Base-by-base conservation (phyloP, 768 basidiomycete species). In the Tricholoma furcatifolium region DNA sequence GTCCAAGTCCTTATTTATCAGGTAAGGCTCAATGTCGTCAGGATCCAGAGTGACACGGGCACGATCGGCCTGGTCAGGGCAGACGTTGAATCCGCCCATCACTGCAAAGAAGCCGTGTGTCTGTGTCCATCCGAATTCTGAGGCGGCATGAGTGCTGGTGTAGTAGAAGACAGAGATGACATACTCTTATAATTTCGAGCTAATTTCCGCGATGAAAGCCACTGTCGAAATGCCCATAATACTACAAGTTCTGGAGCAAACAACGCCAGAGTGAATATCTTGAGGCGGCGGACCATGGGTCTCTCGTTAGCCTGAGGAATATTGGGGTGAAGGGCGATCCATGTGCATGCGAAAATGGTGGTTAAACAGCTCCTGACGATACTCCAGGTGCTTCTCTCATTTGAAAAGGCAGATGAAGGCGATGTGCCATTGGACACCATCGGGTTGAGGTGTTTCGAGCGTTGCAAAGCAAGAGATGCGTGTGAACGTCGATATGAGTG, bases 61-160 rank as follows among this genome's bases (percentile, higher is more conserved):
- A n/a, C 14, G 7, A 14, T 17, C 35, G 17, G 43, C 27, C 2
- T n/a, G 24, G 18, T 49, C 49, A 24, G n/a, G 49, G 21, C 50
- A 46, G 4, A 62, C 49, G 6, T 23, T 35, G 40, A 67, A 65
- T 2, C 69, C 67, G 47, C 66, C 58, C 67, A 65, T 65, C 35
- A 61, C 21, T 3, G 61, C 61, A 44, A 67, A 71, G 38, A 62
- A 69, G 0, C 56, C 64, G 27, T 69, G 67, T 2, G 57, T 58
- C n/a, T 32, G 34, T 0, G 65, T 63, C 62, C 63, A 66, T 8
- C 47, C 51, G 35, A 35, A 50, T 6, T 45, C 63, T 62, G 23
- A 21, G 39, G 27, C 3, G 3, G 27, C 27, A 14, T 23, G 6
- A 12, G 4, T 34, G 3, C 18, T 30, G 8, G 14, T 11, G 23